Conservation (phyloP, 371 early-diverging fungal genomes). For the Parasitella parasitica region DNA sequence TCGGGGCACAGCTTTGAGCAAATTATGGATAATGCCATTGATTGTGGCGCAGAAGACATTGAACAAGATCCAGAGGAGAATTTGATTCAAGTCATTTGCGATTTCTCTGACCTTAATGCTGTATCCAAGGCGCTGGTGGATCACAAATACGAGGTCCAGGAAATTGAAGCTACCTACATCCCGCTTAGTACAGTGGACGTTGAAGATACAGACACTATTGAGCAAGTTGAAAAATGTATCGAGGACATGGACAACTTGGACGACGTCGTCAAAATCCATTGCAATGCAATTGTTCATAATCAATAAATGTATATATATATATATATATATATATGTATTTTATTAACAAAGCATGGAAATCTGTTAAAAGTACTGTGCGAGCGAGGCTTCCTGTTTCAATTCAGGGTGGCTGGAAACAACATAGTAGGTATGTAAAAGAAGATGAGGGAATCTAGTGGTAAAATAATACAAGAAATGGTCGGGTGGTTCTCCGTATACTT, state of each 20-base stretch:
- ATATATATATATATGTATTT: neutral
- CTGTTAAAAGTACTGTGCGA: conserved; percentile 63
- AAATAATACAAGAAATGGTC: conserved; percentile 88
- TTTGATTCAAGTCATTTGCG: conserved; percentile 39
- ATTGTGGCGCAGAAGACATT: conserved; percentile 64
- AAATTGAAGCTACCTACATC: conserved; percentile 47
- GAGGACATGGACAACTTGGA: conserved; percentile 55
- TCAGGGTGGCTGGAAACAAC: conserved; percentile 55
- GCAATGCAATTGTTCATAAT: conserved; percentile 34
- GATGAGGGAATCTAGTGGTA: conserved; percentile 84
- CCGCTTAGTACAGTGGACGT: conserved; percentile 42
- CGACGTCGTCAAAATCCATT: conserved; percentile 58
- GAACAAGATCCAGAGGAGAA: conserved; percentile 42
- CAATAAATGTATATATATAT: neutral
- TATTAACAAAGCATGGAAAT: neutral
- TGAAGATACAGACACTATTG: conserved; percentile 37
- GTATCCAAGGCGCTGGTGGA: conserved; percentile 38
- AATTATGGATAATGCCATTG: conserved; percentile 61
- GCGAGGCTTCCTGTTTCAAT: conserved; percentile 62
- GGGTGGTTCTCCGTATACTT: conserved; percentile 84
- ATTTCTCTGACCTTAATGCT: conserved; percentile 43
- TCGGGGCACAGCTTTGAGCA: conserved; percentile 49
- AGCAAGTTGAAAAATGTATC: conserved; percentile 41
- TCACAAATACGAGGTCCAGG: conserved; percentile 41
- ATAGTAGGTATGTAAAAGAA: conserved; percentile 78